These are phyloP conservation scores for Logfia minima DNA, from an alignment of 129 eudicot genomes.

Conservation along the genomic window DNA sequence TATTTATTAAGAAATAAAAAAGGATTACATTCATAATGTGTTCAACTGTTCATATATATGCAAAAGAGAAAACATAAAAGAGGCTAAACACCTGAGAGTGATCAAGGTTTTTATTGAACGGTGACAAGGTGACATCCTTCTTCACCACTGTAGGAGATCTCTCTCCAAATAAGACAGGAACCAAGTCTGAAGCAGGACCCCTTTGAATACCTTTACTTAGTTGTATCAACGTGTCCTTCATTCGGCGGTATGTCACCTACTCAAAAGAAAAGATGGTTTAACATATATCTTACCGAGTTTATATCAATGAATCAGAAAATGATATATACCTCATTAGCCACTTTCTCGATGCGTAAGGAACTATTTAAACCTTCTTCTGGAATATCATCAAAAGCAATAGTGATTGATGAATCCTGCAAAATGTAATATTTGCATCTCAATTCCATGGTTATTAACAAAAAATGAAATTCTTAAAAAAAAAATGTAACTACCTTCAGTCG, in stretches of 20 bases:
- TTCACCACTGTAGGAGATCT: slow-evolving; percentile 60
- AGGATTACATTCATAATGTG: not conserved
- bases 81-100: slow-evolving; percentile 77
- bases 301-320: not conserved
- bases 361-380: slow-evolving; percentile 97
- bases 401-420: slow-evolving; percentile 81
- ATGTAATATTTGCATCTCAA: slow-evolving; percentile 15
- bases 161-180: slow-evolving; percentile 95
- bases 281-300: not conserved
- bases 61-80: slow-evolving; percentile 5
- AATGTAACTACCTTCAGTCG: slow-evolving; percentile 79
- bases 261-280: not conserved
- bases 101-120: slow-evolving; percentile 76
- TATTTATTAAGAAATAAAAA: not conserved
- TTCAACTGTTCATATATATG: not conserved
- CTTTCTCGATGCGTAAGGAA: slow-evolving; percentile 89
- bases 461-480: not conserved
- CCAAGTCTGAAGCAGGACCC: slow-evolving; percentile 92
- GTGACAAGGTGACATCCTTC: slow-evolving; percentile 71
- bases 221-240: slow-evolving; percentile 91
- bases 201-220: slow-evolving; percentile 81
- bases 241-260: slow-evolving; percentile 92
- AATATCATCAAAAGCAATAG: slow-evolving; percentile 93
- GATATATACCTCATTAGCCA: slow-evolving; percentile 81
- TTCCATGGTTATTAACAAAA: not conserved